Conservation (phyloP, 228 moss, liverwort and hornwort genomes). For the Sphagnum fallax region DNA sequence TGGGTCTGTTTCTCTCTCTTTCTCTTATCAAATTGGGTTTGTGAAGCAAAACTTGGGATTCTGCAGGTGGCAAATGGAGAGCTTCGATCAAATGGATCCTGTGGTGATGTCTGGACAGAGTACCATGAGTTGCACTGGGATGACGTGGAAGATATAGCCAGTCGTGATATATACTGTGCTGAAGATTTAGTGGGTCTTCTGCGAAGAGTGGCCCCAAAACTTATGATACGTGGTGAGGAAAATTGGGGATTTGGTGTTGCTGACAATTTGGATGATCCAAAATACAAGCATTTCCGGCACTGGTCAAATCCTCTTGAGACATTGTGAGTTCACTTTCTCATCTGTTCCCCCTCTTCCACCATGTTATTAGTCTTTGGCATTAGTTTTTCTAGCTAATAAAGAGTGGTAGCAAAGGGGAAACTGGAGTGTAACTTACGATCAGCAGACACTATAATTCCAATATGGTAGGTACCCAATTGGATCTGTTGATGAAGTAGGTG, state of each 20-base stretch:
- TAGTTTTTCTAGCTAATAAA: too few relatives aligned
- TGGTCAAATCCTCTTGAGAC: slow-evolving; percentile 63
- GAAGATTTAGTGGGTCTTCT: slow-evolving; percentile 23
- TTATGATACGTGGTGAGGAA: slow-evolving; percentile 56
- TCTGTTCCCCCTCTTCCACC: background rate
- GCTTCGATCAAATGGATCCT: slow-evolving; percentile 27
- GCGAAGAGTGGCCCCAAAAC: slow-evolving; percentile 46
- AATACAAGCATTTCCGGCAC: slow-evolving; percentile 46
- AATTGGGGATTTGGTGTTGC: slow-evolving; percentile 60
- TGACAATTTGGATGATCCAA: slow-evolving; percentile 35
- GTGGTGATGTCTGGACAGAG: slow-evolving; percentile 65
- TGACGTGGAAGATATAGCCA: slow-evolving; percentile 26
- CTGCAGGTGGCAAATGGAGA: too few relatives aligned
- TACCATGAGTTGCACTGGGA: slow-evolving; percentile 57
- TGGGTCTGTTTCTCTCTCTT: too few relatives aligned
- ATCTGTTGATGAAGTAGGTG: too few relatives aligned
- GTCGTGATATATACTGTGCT: slow-evolving; percentile 31
- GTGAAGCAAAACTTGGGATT: too few relatives aligned
- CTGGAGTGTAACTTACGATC: too few relatives aligned
- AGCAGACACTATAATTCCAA: too few relatives aligned
- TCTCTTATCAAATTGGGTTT: too few relatives aligned
- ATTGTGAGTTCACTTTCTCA: slow-evolving; percentile 22
- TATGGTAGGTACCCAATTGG: too few relatives aligned
- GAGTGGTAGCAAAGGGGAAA: too few relatives aligned
- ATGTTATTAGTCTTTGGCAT: too few relatives aligned